Conservation (phyloP, 768 basidiomycete genomes). For the Peribolospora baueri region DNA sequence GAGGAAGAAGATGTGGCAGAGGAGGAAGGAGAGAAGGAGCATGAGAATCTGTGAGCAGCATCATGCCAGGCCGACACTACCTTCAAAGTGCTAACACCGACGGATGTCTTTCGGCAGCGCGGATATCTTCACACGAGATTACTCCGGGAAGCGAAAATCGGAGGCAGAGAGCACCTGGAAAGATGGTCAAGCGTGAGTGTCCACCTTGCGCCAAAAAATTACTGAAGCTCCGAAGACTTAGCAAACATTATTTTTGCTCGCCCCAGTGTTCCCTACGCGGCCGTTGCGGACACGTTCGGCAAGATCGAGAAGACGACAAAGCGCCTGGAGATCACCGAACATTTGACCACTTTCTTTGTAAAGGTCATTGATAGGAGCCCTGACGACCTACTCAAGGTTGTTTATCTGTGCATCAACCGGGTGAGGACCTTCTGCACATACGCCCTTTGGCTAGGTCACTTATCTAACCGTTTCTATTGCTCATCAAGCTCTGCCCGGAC, state of each 20-base stretch:
- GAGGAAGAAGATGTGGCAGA: constrained; percentile 5
- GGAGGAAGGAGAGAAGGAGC: neutral
- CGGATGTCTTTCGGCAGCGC: constrained; percentile 1
- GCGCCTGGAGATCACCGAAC: constrained; percentile 68
- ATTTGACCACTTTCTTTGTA: constrained; percentile 67
- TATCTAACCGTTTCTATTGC: neutral
- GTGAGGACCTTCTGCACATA: constrained; percentile 26
- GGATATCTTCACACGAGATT: constrained; percentile 7
- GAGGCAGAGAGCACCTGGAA: constrained; percentile 29
- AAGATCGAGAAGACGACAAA: constrained; percentile 87
- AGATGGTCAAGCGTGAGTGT: constrained; percentile 49
- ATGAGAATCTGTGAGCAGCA: constrained; percentile 5
- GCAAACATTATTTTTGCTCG: neutral
- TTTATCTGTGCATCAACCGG: constrained; percentile 91
- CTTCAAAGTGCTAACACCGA: neutral
- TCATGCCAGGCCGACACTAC: neutral
- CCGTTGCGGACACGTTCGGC: constrained; percentile 64
- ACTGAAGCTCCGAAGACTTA: neutral
- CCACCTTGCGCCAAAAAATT: neutral
- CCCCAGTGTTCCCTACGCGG: constrained; percentile 70
- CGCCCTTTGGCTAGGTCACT: neutral
- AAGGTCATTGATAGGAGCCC: constrained; percentile 72
- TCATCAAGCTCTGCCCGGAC: constrained; percentile 58
- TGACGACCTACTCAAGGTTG: constrained; percentile 52
- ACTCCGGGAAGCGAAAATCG: constrained; percentile 1